A percentile compares a stretch with the other conserved stretches of the same genome.
Evolutionary conservation across 176 grass and related monocot genomes (phyloP).

Genomic region (Hyparrhenia diplandra): DNA sequence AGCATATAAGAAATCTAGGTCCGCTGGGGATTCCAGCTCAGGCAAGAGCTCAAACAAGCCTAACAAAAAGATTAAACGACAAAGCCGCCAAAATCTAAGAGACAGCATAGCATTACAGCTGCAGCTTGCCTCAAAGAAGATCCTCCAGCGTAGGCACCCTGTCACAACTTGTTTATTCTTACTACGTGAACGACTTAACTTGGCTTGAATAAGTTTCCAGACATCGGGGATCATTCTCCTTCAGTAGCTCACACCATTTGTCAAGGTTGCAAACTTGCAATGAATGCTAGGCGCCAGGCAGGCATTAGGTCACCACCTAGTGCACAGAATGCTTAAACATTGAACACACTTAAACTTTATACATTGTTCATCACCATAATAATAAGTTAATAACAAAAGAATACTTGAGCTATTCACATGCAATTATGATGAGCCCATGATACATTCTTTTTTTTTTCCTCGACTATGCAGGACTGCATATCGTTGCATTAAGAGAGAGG

Average conservation of each 20-base stretch:
- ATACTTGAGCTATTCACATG: background rate
- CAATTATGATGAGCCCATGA: background rate
- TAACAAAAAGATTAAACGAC: background rate
- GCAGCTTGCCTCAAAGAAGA: background rate
- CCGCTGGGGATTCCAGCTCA: background rate
- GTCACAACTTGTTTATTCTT: background rate
- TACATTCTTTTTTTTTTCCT: no score
- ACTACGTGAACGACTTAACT: background rate
- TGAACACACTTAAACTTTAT: background rate
- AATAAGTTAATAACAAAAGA: background rate
- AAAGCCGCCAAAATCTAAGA: background rate
- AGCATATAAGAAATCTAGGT: background rate
- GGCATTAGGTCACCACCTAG: background rate
- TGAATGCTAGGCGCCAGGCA: background rate
- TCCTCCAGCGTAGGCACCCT: background rate
- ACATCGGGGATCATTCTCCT: background rate
- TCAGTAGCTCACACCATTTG: background rate
- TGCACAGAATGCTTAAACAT: background rate
- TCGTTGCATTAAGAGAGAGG: no score
- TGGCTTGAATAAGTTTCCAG: background rate
- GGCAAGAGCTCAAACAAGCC: background rate
- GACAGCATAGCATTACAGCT: background rate
- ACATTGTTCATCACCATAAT: background rate
- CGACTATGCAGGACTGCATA: no score
- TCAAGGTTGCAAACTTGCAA: background rate